Conservation (phyloP, 179 eudicot genomes). For the Camellia oleifera region DNA sequence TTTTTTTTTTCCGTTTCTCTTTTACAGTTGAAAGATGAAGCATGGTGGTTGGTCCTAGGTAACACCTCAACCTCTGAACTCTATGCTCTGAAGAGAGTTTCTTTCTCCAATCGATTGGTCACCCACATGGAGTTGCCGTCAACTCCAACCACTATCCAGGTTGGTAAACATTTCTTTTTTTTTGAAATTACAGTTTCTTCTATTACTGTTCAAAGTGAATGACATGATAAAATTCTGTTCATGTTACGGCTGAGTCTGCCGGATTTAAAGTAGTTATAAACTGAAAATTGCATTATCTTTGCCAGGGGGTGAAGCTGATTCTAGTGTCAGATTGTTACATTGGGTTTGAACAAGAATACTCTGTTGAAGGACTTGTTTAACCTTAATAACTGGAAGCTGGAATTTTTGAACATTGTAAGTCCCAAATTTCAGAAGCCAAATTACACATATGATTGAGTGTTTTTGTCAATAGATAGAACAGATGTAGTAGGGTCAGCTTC, state of each 20-base stretch:
- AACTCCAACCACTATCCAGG: slow-evolving; percentile 50
- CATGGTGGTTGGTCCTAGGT: slow-evolving; percentile 94
- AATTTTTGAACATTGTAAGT: not conserved
- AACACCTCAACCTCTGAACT: slow-evolving; percentile 70
- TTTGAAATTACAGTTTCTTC: not conserved
- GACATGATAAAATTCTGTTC: not conserved
- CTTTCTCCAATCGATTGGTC: slow-evolving; percentile 57
- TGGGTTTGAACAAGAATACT: slow-evolving; percentile 75
- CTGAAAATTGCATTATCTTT: not conserved
- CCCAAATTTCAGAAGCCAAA: slow-evolving; percentile 6
- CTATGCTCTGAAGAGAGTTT: slow-evolving; percentile 74
- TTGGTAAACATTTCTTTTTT: slow-evolving; percentile 14
- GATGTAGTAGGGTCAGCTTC: no score
- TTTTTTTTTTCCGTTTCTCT: not conserved
- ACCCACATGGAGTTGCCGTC: slow-evolving; percentile 79
- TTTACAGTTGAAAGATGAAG: slow-evolving; percentile 87
- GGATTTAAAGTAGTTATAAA: not conserved
- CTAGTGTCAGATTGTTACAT: slow-evolving; percentile 90
- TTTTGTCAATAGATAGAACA: no score
- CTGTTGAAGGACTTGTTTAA: slow-evolving; percentile 47
- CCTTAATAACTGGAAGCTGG: slow-evolving; percentile 15
- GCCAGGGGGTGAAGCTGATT: slow-evolving; percentile 84
- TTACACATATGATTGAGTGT: not conserved
- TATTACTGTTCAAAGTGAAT: not conserved
- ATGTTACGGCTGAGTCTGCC: not conserved